Evolutionary conservation across 2,329 filamentous ascomycete genomes (phyloP), one percentile per base, ranked within the genome.

Genomic region (Ophioceras dolichostomum): DNA sequence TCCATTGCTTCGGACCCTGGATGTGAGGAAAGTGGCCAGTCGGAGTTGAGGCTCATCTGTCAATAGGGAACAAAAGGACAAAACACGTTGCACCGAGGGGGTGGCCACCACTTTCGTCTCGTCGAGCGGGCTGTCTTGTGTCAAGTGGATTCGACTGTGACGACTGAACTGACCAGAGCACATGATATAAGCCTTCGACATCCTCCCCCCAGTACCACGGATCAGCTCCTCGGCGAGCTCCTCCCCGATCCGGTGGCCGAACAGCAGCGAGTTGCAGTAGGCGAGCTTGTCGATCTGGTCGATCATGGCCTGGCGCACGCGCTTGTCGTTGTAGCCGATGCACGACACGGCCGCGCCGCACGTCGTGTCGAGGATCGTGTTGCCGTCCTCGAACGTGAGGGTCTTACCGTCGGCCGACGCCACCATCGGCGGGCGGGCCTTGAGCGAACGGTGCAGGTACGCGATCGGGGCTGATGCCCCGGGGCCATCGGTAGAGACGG

Each of bases 1-100:
- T 83, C 78, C 44, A 73, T 68, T 5, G 76, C 76, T 55, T 82
- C 78, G 28, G 73, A 76, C 7, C 72, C 68, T 70, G 39, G n/a
- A n/a, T n/a, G n/a, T n/a, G n/a, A n/a, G n/a, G n/a, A n/a, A n/a
- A n/a, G n/a, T n/a, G n/a, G n/a, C n/a, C n/a, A n/a, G n/a, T n/a
- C n/a, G n/a, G n/a, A n/a, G n/a, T n/a, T n/a, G n/a, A n/a, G n/a
- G n/a, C n/a, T n/a, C n/a, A n/a, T n/a, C n/a, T n/a, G n/a, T n/a
- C n/a, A n/a, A n/a, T n/a, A n/a, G n/a, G n/a, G n/a, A n/a, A n/a
- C n/a, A n/a, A n/a, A n/a, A n/a, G n/a, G n/a, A n/a, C n/a, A n/a
- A n/a, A n/a, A n/a, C n/a, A n/a, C n/a, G n/a, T n/a, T n/a, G n/a
- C n/a, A n/a, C n/a, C n/a, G n/a, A n/a, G n/a, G n/a, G n/a, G n/a